Evolutionary conservation across 768 basidiomycete genomes (phyloP), one percentile per base, ranked within the genome.

Genomic region (Gloeopeniophorella convolvens): DNA sequence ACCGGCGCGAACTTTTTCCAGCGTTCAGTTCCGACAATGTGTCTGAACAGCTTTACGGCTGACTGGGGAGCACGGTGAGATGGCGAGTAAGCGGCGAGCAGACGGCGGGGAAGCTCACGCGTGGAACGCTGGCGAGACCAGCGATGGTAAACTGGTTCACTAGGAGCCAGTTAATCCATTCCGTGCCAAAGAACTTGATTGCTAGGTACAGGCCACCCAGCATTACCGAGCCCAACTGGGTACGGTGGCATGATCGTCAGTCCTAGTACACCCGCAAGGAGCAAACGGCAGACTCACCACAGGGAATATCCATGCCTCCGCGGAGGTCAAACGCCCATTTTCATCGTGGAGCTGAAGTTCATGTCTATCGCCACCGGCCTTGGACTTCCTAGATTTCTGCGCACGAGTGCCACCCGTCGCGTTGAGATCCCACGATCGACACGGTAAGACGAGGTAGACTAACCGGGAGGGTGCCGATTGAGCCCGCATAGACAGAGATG

Each of bases 81-180:
- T 24, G 36, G 11, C 23, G 20, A 16, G 39, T 39, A 23, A 43
- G 27, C n/a, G 13, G 9, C 8, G 32, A 5, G 12, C 13, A 24
- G 20, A 18, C 15, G 23, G 18, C 7, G 28, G 21, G 35, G 42
- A 13, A 31, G 67, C 71, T 54, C 59, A 83, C 87, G 71, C 77
- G 80, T 78, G 84, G 83, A 21, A 86, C 78, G 55, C 79, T 80
- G 21, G 77, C 80, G 8, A 82, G 72, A 0, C 83, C 83, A 4
- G 75, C 74, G 23, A 86, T 27, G 20, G 83, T 74, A 56, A 87
- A 87, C 59, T 87, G 90, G 79, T 77, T 82, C 5, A 76, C 83
- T 20, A 95, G 69, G 5, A 92, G 57, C 74, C 76, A 77, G 66
- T 94, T 94, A 49, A 95, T 79, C 83, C 88, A 89, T 50, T 81